Percentiles rank a stretch among this genome's conserved stretches.
These are phyloP conservation scores for Harringtonia lauricola DNA, from an alignment of 2,329 filamentous ascomycete species.

Conservation along the genomic window DNA sequence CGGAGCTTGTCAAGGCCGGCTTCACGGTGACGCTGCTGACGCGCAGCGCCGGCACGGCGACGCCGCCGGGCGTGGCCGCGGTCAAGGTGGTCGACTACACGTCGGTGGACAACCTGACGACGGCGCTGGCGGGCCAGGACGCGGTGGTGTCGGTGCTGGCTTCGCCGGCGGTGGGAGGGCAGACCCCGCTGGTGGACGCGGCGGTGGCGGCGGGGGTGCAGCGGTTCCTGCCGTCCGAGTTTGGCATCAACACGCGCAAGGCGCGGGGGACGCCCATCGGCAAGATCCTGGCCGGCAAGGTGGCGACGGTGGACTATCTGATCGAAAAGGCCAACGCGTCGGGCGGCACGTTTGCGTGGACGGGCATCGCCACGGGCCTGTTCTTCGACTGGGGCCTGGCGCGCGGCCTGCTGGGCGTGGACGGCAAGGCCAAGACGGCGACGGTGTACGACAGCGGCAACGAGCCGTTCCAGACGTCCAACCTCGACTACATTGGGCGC, in stretches of 20 bases:
- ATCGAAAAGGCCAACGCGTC: slow-evolving; percentile 7
- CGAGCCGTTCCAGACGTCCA: slow-evolving; percentile 13
- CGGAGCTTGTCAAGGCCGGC: slow-evolving; percentile 19
- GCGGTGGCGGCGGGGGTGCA: slow-evolving; percentile 12
- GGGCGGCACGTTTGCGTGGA: slow-evolving; percentile 15
- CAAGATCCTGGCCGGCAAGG: slow-evolving; percentile 24
- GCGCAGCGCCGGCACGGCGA: slow-evolving; percentile 28
- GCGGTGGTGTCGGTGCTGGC: slow-evolving; percentile 39
- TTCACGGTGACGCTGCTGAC: slow-evolving; percentile 42
- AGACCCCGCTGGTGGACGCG: slow-evolving; percentile 13
- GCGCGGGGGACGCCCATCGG: slow-evolving; percentile 9
- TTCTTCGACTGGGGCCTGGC: slow-evolving; percentile 31
- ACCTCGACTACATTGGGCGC: slow-evolving; percentile 15
- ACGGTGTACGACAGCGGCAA: slow-evolving; percentile 20
- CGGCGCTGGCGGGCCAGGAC: slow-evolving; percentile 36
- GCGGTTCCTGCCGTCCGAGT: slow-evolving; percentile 18
- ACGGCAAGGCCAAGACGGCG: slow-evolving; percentile 34
- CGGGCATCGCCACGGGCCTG: slow-evolving; percentile 16
- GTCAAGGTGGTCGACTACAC: slow-evolving; percentile 35
- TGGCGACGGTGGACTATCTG: slow-evolving; percentile 25
- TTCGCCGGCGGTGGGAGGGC: slow-evolving; percentile 24
- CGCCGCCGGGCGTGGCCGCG: slow-evolving; percentile 22
- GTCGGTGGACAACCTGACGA: slow-evolving; percentile 24
- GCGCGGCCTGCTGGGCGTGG: slow-evolving; percentile 32
- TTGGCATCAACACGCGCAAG: slow-evolving; percentile 15